Conservation (phyloP, 2,329 filamentous ascomycete genomes). For the Scopulariopsis brevicaulis region DNA sequence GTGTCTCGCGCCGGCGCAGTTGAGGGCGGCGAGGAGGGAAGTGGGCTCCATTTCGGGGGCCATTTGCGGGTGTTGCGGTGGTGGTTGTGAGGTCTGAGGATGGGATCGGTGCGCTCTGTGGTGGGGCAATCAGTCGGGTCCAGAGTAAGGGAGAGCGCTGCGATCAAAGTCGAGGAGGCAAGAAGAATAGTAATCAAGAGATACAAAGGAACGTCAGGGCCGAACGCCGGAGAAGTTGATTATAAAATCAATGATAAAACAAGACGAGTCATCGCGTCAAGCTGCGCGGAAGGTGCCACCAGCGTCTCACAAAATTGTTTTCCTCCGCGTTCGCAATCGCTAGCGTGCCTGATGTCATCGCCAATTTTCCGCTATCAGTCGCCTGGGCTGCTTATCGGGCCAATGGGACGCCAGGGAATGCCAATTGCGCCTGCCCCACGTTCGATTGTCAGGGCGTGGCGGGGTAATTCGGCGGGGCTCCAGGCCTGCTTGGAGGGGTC, state of each 20-base stretch:
- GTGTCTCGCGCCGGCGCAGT: conserved; percentile 63
- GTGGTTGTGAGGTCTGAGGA: too few species aligned
- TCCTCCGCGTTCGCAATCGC: conserved; percentile 3
- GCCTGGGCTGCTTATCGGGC: background rate
- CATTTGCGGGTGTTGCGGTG: background rate
- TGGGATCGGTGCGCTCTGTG: background rate
- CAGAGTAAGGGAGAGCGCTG: background rate
- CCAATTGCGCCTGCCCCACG: background rate
- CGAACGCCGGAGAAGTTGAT: background rate
- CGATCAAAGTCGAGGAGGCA: background rate
- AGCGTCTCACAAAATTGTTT: background rate
- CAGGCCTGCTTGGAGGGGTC: background rate
- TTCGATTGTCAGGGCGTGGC: background rate
- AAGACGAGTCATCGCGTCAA: background rate
- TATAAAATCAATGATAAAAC: conserved; percentile 1
- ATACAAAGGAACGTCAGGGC: background rate
- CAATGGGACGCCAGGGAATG: background rate
- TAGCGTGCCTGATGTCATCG: conserved; percentile 3
- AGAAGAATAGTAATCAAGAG: background rate
- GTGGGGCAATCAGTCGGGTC: background rate
- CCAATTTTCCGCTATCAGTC: background rate
- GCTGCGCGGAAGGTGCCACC: background rate
- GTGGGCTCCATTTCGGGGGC: conserved; percentile 8
- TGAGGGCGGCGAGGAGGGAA: conserved; percentile 60
- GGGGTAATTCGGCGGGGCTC: background rate